A percentile compares a stretch with the other conserved stretches of the same genome.
Evolutionary conservation across 2,329 filamentous ascomycete genomes (phyloP).

Genomic region (Remersonia thermophila): DNA sequence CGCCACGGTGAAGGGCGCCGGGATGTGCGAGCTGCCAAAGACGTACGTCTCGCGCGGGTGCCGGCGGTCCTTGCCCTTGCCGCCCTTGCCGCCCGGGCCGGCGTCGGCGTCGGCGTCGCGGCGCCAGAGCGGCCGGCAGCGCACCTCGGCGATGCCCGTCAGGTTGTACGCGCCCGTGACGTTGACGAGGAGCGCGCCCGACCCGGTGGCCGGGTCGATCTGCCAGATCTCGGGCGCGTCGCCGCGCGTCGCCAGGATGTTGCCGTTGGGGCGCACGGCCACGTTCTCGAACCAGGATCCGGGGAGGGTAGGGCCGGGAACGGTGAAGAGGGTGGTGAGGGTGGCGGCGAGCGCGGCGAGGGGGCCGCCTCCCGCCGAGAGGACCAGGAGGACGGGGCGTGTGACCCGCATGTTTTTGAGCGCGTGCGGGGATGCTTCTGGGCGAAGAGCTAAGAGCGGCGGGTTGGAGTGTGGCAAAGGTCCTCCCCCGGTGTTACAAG

Average conservation of each 20-base stretch:
- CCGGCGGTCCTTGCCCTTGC: neutral
- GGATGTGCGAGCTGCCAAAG: conserved; percentile 9
- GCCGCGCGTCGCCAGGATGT: conserved; percentile 11
- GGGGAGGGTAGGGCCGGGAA: neutral
- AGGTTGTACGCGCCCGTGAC: conserved; percentile 8
- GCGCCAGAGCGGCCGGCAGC: no score
- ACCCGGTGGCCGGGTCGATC: conserved; percentile 9
- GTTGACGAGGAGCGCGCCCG: conserved; percentile 2
- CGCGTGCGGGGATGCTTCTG: no score
- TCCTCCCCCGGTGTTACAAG: no score
- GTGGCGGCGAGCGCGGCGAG: conserved; percentile 1
- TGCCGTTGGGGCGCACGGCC: conserved; percentile 11
- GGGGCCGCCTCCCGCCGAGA: neutral
- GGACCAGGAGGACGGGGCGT: neutral
- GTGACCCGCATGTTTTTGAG: neutral
- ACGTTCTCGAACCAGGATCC: conserved; percentile 13
- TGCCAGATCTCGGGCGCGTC: conserved; percentile 13
- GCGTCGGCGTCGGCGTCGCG: neutral
- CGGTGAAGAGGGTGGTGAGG: conserved; percentile 3
- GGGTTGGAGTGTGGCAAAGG: no score
- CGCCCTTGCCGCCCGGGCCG: neutral
- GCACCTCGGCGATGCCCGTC: conserved; percentile 10
- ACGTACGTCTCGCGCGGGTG: conserved; percentile 4
- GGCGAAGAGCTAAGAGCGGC: no score
- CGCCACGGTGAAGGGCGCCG: conserved; percentile 1